Conservation (phyloP, 805 yeast species). For the Candida piceae region DNA sequence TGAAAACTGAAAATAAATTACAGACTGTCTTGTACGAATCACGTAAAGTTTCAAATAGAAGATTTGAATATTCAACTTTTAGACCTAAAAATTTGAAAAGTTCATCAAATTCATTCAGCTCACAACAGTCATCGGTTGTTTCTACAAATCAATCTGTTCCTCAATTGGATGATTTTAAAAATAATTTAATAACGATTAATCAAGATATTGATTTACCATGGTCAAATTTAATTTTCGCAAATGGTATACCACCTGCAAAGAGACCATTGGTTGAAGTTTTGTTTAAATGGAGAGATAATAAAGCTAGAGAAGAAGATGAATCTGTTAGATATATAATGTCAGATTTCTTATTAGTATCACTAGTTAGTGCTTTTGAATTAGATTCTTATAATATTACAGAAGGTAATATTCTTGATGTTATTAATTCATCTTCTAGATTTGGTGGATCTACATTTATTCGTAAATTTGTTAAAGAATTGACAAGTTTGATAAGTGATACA, state of each 20-base stretch:
- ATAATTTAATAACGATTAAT: constrained; percentile 38
- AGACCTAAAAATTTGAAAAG: constrained; percentile 34
- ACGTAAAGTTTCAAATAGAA: constrained; percentile 69
- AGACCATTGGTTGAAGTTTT: constrained; percentile 54
- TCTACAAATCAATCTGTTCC: constrained; percentile 28
- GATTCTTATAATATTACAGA: constrained; percentile 51
- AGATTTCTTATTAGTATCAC: constrained; percentile 62
- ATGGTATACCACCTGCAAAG: constrained; percentile 52
- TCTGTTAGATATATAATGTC: constrained; percentile 80
- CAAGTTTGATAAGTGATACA: constrained; percentile 47
- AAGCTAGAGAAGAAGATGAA: constrained; percentile 78
- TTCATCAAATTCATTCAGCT: constrained; percentile 6
- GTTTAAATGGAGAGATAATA: constrained; percentile 76
- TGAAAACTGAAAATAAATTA: constrained; percentile 39
- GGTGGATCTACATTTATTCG: constrained; percentile 40
- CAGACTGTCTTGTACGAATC: constrained; percentile 69
- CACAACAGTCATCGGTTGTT: constrained; percentile 22
- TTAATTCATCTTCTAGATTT: constrained; percentile 44
- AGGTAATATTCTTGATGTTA: constrained; percentile 45
- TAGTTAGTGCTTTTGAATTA: constrained; percentile 33
- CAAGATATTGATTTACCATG: constrained; percentile 61
- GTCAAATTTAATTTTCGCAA: constrained; percentile 55
- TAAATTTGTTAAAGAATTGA: constrained; percentile 48
- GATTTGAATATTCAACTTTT: constrained; percentile 76
- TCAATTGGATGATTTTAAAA: constrained; percentile 14